These are phyloP conservation scores for Jatropha curcas DNA, from an alignment of 345 rosid species.

Conservation along the genomic window DNA sequence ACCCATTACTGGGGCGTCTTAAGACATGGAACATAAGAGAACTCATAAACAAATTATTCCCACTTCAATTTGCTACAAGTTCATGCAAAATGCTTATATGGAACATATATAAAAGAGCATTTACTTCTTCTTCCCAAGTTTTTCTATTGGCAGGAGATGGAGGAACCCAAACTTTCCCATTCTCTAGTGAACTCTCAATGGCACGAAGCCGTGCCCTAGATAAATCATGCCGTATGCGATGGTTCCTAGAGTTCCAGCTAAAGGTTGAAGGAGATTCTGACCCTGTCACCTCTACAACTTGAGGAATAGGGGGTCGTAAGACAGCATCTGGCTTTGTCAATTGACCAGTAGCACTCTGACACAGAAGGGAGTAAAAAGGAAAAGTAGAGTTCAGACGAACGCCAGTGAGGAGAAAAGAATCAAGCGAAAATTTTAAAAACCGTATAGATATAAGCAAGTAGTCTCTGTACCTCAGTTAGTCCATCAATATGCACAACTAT, in stretches of 20 bases:
- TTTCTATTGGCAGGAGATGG: constrained; percentile 85
- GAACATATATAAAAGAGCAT: constrained; percentile 10
- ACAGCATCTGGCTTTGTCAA: constrained; percentile 42
- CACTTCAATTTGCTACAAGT: constrained; percentile 10
- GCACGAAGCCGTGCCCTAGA: constrained; percentile 95
- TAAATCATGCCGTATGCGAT: constrained; percentile 79
- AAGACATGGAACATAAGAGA: too few species aligned
- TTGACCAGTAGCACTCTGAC: constrained; percentile 59
- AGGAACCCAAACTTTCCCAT: constrained; percentile 84
- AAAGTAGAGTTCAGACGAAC: constrained; percentile 3
- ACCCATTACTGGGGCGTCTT: too few species aligned
- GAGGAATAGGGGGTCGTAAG: constrained; percentile 58
- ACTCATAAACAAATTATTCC: neutral
- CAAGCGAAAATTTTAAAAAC: constrained; percentile 1
- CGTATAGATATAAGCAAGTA: neutral
- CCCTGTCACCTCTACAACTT: constrained; percentile 78
- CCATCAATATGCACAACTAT: constrained; percentile 90
- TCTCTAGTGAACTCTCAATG: constrained; percentile 87
- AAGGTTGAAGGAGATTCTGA: constrained; percentile 82
- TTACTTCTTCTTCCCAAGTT: constrained; percentile 99
- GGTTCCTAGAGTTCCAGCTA: constrained; percentile 73
- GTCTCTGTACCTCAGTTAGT: constrained; percentile 59
- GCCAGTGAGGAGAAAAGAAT: constrained; percentile 21
- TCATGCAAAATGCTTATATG: constrained; percentile 11
- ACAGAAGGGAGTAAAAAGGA: constrained; percentile 8